Base-by-base conservation (phyloP, 495 filamentous ascomycete genomes). In the Xylaria nigripes region DNA sequence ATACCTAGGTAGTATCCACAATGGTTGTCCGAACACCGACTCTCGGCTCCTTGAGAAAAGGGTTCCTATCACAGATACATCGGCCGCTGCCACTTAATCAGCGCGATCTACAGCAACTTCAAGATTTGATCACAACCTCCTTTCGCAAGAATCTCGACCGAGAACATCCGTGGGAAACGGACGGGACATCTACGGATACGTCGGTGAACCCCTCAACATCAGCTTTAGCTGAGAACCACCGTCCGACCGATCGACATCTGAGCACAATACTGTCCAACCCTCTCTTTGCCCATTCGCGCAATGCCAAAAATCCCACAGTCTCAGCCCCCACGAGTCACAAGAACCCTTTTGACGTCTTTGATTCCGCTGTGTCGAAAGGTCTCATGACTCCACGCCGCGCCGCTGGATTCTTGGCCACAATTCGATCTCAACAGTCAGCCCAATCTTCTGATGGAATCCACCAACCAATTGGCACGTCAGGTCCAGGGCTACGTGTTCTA, bases 121-220 rank as follows among this genome's bases (percentile, higher is more conserved):
- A 90, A 50, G 73, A 78, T 23, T 73, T 79, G 50, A 78, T 94
- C 54, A 90, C 85, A 16, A 72, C 75, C 4, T 90, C 86, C n/a
- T 94, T 94, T 68, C 81, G 84, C 50, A 71, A 77, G 34, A 83
- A 87, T 30, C 76, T 94, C 29, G 86, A 91, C 62, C 71, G 68
- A 34, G 80, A 86, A 59, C 80, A 89, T 62, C 79, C 80, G 34
- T 65, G 61, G 56, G 56, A 67, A 15, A 48, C 61, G 32, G 44
- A 60, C 43, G 51, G 57, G n/a, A 52, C 51, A 34, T 30, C 40
- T 8, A 40, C 63, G 10, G 51, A 50, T 34, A 57, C 57, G 23
- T 50, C 59, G 38, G 49, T 63, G 36, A 44, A 21, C 49, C 55
- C 32, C 48, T 55, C 38, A 41, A 63, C 46, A 56, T 42, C 50